Conservation (phyloP, 2,329 filamentous ascomycete species). For the Talaromyces sp. region DNA sequence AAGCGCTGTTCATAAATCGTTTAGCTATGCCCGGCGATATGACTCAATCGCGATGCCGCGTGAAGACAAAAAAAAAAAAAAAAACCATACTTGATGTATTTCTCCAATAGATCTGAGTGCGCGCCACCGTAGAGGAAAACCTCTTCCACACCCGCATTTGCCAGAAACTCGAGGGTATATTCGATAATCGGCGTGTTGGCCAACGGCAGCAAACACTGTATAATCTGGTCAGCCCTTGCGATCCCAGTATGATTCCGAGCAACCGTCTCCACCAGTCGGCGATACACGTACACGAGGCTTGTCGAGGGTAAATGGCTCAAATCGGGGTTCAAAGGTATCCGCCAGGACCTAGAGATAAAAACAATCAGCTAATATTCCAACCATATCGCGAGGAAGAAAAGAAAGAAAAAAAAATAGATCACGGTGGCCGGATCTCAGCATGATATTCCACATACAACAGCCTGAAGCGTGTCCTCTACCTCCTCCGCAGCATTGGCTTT, state of each 20-base stretch:
- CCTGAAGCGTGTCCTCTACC: constrained; percentile 65
- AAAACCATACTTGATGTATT: constrained; percentile 68
- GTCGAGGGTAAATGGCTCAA: constrained; percentile 85
- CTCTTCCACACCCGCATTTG: constrained; percentile 91
- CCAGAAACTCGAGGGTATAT: constrained; percentile 95
- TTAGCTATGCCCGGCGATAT: constrained; percentile 12
- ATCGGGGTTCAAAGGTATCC: constrained; percentile 92
- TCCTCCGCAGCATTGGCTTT: constrained; percentile 55
- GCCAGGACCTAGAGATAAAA: constrained; percentile 69
- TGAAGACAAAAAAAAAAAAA: no score
- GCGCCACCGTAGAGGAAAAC: constrained; percentile 90
- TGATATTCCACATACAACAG: constrained; percentile 54
- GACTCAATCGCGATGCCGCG: no score
- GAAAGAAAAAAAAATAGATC: neutral
- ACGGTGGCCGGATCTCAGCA: no score
- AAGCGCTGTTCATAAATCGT: constrained; percentile 51
- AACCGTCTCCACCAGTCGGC: neutral
- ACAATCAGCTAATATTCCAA: constrained; percentile 12
- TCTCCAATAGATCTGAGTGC: constrained; percentile 83
- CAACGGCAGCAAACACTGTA: constrained; percentile 84
- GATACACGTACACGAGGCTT: constrained; percentile 74
- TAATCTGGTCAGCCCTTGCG: constrained; percentile 8
- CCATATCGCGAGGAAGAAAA: neutral
- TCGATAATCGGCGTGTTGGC: constrained; percentile 95
- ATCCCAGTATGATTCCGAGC: neutral